Evolutionary conservation across 2,329 filamentous ascomycete species (phyloP).

Genomic region (Aspergillus fructus): DNA sequence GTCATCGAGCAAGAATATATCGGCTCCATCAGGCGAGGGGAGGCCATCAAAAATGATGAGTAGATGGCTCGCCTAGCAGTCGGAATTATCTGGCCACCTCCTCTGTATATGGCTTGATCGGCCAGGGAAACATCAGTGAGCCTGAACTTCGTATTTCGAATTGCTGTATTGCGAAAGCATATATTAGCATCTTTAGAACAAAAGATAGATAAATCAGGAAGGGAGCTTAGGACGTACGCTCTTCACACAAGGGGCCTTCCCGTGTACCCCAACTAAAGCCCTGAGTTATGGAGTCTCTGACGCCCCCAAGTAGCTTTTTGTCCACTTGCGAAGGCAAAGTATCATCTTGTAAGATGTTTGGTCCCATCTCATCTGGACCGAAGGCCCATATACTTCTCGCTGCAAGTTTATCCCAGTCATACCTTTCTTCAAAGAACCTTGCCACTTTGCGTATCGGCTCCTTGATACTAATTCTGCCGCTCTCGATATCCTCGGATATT

Average conservation of each 20-base stretch:
- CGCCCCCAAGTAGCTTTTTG: conserved; percentile 81
- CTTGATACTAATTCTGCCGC: conserved; percentile 83
- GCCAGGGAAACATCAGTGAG: conserved; percentile 88
- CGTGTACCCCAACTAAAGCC: conserved; percentile 96
- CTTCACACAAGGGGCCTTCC: conserved; percentile 95
- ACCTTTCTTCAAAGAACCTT: conserved; percentile 95
- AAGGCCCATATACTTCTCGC: conserved; percentile 98
- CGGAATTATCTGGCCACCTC: conserved; percentile 95
- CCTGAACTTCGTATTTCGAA: conserved; percentile 97
- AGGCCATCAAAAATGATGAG: conserved; percentile 95
- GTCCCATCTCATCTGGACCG: conserved; percentile 88
- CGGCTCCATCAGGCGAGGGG: conserved; percentile 93
- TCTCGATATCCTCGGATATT: conserved; percentile 92
- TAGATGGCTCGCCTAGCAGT: conserved; percentile 92
- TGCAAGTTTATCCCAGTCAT: conserved; percentile 94
- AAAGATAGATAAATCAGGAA: background rate
- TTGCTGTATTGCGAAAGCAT: conserved; percentile 56
- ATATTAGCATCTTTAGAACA: background rate
- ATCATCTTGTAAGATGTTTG: conserved; percentile 96
- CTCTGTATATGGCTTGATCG: conserved; percentile 87
- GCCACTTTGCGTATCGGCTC: conserved; percentile 91
- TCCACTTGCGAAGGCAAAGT: conserved; percentile 93
- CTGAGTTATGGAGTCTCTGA: conserved; percentile 89
- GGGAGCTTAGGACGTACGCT: conserved; percentile 66
- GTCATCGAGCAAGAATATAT: conserved; percentile 92